Base-by-base conservation (phyloP, 139 green algal genomes). In the Limnomonas spitsbergensis region DNA sequence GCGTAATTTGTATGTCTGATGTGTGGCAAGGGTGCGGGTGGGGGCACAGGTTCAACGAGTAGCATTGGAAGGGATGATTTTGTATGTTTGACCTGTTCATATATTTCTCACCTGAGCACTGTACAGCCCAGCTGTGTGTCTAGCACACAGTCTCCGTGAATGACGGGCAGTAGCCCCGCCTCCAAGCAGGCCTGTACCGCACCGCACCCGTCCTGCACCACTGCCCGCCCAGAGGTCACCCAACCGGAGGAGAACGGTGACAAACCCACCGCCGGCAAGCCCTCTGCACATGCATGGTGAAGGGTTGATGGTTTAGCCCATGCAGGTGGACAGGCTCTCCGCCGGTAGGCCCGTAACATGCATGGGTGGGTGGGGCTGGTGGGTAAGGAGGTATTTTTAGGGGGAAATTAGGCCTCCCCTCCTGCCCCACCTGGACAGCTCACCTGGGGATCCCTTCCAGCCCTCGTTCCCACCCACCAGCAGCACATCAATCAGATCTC, bases 61-160 rank as follows among this genome's bases (percentile, higher is more conserved):
- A n/a, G n/a, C n/a, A n/a, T n/a, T n/a, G n/a, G n/a, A n/a, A n/a
- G n/a, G n/a, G n/a, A n/a, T n/a, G n/a, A n/a, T n/a, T n/a, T n/a
- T n/a, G n/a, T n/a, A n/a, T n/a, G n/a, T n/a, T n/a, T n/a, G n/a
- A n/a, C n/a, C n/a, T n/a, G n/a, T n/a, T n/a, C n/a, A n/a, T n/a
- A n/a, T n/a, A n/a, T n/a, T n/a, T n/a, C n/a, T n/a, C n/a, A n/a
- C 29, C 77, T 85, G 31, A 93, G 79, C 54, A 94, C 88, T 9
- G 83, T 88, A 56, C 84, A 88, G 14, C 85, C 84, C 66, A 83
- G 78, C 14, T 74, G 36, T 1, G 56, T 29, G 36, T 93, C 85
- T 31, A 90, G 6, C 1, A 94, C 82, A 7, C 56, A 72, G 38
- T 94, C 90, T 1, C 90, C 90, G 73, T 94, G 89, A 47, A 94